phyloP scores from a whole-genome alignment of 2,329 filamentous ascomycete genomes.

The Dothideomycetidae sp. region DNA sequence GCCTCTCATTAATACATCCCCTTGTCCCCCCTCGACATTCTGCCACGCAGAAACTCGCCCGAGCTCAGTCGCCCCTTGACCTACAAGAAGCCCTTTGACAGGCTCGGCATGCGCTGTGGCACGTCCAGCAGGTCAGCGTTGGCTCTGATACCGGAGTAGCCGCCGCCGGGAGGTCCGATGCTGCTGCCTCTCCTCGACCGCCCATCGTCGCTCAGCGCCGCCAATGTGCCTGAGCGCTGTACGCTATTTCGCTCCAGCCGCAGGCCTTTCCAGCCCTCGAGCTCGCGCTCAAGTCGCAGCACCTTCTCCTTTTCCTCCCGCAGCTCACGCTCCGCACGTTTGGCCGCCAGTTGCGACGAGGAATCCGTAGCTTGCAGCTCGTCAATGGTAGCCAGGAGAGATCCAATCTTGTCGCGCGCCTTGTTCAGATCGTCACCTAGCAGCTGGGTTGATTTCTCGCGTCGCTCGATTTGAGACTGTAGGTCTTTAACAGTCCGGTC shows the following conservation, averaged over 20 bases:
- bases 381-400: slow-evolving; percentile 79
- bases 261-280: slow-evolving; percentile 66
- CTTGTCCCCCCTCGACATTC: slow-evolving; percentile 3
- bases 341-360: slow-evolving; percentile 61
- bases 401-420: slow-evolving; percentile 79
- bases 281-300: slow-evolving; percentile 69
- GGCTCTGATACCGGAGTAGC: slow-evolving; percentile 11
- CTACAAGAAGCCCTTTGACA: slow-evolving; percentile 39
- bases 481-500: slow-evolving; percentile 90
- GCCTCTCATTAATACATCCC: slow-evolving; percentile 1
- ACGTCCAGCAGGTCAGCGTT: slow-evolving; percentile 23
- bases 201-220: slow-evolving; percentile 30
- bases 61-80: slow-evolving; percentile 14
- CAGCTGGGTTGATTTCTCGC: slow-evolving; percentile 70
- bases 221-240: slow-evolving; percentile 19
- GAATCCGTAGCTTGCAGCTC: slow-evolving; percentile 84
- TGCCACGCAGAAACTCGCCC: slow-evolving; percentile 15
- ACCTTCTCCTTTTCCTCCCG: slow-evolving; percentile 76
- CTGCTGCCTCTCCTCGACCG: slow-evolving; percentile 31
- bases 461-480: slow-evolving; percentile 79
- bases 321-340: slow-evolving; percentile 78
- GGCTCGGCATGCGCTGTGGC: slow-evolving; percentile 29
- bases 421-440: slow-evolving; percentile 72
- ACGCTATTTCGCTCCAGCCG: slow-evolving; percentile 44
- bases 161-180: slow-evolving; percentile 26